A percentile compares a stretch with the other conserved stretches of the same genome.
phyloP scores from a whole-genome alignment of 2,329 filamentous ascomycete species.

The Colletotrichum caudatum region DNA sequence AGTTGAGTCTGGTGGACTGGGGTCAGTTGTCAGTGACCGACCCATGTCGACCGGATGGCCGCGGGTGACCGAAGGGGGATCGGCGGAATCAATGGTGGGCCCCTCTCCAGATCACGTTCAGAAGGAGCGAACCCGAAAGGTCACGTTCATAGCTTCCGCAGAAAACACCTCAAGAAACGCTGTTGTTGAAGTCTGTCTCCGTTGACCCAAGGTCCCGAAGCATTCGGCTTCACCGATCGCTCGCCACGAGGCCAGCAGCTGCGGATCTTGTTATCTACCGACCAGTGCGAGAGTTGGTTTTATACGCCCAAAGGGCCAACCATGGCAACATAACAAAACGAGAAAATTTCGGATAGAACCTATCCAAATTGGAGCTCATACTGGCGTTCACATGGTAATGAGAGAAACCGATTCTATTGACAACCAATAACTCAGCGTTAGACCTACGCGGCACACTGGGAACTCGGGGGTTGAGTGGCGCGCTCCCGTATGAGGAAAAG shows the following conservation, averaged over 20 bases:
- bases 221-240: background rate
- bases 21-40: background rate
- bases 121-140: background rate
- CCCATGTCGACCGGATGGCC: constrained; percentile 15
- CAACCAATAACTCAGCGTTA: background rate
- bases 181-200: background rate
- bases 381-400: too few relatives aligned
- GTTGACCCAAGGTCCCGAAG: background rate
- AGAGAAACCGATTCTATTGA: too few relatives aligned
- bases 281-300: too few relatives aligned
- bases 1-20: background rate
- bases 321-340: background rate
- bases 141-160: too few relatives aligned
- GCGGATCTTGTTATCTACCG: background rate
- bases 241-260: background rate
- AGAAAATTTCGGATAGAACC: too few relatives aligned
- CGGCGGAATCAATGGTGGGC: background rate
- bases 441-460: background rate
- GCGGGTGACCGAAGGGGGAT: constrained; percentile 26
- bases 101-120: background rate
- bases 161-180: background rate
- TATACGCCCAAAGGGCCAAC: too few relatives aligned
- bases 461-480: background rate
- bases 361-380: too few relatives aligned
- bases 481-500: background rate